Evolutionary conservation across 1,284 basidiomycete genomes (phyloP).

Genomic region (Boletellus dicymbophilus): DNA sequence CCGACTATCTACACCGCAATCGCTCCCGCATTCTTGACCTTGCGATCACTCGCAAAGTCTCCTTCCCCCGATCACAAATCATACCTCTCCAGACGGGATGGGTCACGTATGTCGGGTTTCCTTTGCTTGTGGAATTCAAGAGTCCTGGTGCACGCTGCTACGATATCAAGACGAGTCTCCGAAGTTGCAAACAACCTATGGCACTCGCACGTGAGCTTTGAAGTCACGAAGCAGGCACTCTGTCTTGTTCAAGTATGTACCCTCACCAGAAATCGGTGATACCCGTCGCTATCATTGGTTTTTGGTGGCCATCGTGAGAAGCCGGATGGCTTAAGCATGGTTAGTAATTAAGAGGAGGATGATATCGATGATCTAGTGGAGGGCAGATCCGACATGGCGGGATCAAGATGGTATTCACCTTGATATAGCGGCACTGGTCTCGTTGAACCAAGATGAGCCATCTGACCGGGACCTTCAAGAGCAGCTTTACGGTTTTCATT

Average conservation of each 20-base stretch:
- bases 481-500: background rate
- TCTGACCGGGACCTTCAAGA: background rate
- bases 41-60: background rate
- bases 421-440: background rate
- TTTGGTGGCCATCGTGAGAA: constrained; percentile 1
- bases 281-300: background rate
- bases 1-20: background rate
- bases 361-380: too few species aligned
- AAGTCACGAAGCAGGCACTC: background rate
- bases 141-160: background rate
- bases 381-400: background rate
- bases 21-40: background rate
- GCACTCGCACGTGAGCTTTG: background rate
- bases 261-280: background rate
- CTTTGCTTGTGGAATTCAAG: background rate
- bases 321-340: too few species aligned
- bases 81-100: background rate
- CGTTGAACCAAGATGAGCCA: background rate
- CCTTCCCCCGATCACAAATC: background rate
- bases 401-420: background rate
- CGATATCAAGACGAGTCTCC: background rate
- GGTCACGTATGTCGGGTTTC: background rate
- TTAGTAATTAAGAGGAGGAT: too few species aligned
- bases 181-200: background rate
- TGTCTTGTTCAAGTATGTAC: background rate